Conservation (phyloP, 257 asterid species). For the Solanum sitiens region DNA sequence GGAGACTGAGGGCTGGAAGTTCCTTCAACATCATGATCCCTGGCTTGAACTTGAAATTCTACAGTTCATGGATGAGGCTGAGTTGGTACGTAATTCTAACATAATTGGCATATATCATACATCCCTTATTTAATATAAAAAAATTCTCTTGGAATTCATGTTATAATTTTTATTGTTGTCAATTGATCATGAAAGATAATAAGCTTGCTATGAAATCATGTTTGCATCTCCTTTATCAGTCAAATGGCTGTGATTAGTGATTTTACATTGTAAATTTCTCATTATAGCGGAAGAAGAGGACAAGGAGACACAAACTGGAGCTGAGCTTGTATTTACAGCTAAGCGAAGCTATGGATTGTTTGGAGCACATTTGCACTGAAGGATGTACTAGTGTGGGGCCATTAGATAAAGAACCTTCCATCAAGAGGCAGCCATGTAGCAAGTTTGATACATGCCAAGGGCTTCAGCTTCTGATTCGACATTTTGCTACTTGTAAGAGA, state of each 20-base stretch:
- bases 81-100: conserved; percentile 35
- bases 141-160: not conserved
- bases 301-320: conserved; percentile 43
- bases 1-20: conserved; percentile 83
- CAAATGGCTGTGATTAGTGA: not conserved
- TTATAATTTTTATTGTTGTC: not conserved
- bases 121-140: not conserved
- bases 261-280: not conserved
- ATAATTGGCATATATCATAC: not conserved
- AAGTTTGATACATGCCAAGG: conserved; percentile 77
- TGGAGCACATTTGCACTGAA: conserved; percentile 77
- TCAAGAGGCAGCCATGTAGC: conserved; percentile 60
- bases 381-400: conserved; percentile 89
- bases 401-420: conserved; percentile 34
- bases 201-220: not conserved
- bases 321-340: conserved; percentile 58
- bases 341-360: conserved; percentile 87
- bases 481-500: conserved; percentile 66
- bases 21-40: conserved; percentile 67
- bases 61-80: conserved; percentile 74
- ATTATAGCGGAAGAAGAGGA: conserved; percentile 53
- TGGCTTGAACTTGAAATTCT: conserved; percentile 77
- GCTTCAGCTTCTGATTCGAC: conserved; percentile 65
- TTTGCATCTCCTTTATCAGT: not conserved
- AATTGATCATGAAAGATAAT: not conserved